Conservation (phyloP, 164 flowering plant species). For the Sextonia rubra region DNA sequence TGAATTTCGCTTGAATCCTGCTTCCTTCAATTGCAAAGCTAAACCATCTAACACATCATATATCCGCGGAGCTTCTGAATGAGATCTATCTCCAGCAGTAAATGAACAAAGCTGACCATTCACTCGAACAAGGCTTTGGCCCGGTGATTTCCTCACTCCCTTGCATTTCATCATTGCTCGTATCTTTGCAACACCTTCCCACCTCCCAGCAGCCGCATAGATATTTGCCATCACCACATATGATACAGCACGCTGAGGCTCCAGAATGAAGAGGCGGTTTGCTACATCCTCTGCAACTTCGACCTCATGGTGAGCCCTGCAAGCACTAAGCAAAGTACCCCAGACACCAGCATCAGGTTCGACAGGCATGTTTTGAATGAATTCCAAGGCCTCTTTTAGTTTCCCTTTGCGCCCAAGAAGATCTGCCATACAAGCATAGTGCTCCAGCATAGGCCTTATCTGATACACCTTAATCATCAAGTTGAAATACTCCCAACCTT, state of each 20-base stretch:
- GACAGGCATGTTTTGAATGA: too few relatives aligned
- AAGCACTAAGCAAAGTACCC: constrained; percentile 55
- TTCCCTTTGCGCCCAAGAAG: too few relatives aligned
- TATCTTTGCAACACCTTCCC: constrained; percentile 45
- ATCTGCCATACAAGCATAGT: too few relatives aligned
- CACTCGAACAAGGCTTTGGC: constrained; percentile 41
- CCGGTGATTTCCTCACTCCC: constrained; percentile 43
- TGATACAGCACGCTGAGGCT: constrained; percentile 45
- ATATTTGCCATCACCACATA: constrained; percentile 65
- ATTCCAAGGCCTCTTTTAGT: too few relatives aligned
- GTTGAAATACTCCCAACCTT: constrained; percentile 45
- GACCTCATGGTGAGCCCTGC: constrained; percentile 42
- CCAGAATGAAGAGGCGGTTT: constrained; percentile 32
- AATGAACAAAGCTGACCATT: constrained; percentile 40
- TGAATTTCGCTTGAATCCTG: constrained; percentile 2
- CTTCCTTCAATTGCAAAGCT: constrained; percentile 31
- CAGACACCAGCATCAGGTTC: constrained; percentile 60
- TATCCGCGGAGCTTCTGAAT: constrained; percentile 27
- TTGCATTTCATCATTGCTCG: constrained; percentile 46
- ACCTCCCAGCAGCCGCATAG: constrained; percentile 48
- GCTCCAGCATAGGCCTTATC: too few relatives aligned
- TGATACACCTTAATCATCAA: constrained; percentile 38
- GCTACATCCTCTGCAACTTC: constrained; percentile 47
- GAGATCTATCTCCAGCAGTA: constrained; percentile 49
- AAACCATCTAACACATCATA: constrained; percentile 36